phyloP scores from a whole-genome alignment of 768 basidiomycete species.

The Agrocybe pediades region DNA sequence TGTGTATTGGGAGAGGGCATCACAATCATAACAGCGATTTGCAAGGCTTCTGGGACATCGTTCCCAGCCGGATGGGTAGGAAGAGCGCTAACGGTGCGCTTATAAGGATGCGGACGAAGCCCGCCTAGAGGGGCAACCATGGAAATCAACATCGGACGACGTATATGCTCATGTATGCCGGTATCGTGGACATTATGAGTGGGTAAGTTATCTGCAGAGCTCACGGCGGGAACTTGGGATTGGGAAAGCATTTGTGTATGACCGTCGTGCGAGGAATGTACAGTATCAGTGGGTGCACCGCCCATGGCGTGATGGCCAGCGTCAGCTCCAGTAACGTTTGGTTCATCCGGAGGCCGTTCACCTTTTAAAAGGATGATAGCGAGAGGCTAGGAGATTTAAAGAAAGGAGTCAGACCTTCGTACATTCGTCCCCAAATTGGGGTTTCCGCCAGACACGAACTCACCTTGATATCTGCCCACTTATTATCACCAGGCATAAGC shows the following conservation, averaged over 20 bases:
- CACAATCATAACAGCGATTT: slow-evolving; percentile 46
- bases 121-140: neutral
- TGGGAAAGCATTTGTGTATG: neutral
- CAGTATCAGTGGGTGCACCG: too few relatives aligned
- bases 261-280: neutral
- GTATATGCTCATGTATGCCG: neutral
- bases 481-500: slow-evolving; percentile 1
- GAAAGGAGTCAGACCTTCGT: neutral
- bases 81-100: neutral
- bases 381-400: neutral
- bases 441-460: neutral
- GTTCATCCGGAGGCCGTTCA: neutral
- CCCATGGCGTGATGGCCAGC: too few relatives aligned
- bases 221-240: neutral
- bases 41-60: slow-evolving; percentile 19
- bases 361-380: neutral
- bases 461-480: slow-evolving; percentile 25
- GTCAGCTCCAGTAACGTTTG: neutral
- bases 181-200: neutral
- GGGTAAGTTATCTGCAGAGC: neutral
- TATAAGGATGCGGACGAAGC: neutral
- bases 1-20: slow-evolving; percentile 39
- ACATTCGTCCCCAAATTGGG: neutral
- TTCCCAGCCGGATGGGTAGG: neutral
- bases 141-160: neutral